These are phyloP conservation scores for Aquilaria yunnanensis DNA, from an alignment of 345 rosid genomes.

Conservation along the genomic window DNA sequence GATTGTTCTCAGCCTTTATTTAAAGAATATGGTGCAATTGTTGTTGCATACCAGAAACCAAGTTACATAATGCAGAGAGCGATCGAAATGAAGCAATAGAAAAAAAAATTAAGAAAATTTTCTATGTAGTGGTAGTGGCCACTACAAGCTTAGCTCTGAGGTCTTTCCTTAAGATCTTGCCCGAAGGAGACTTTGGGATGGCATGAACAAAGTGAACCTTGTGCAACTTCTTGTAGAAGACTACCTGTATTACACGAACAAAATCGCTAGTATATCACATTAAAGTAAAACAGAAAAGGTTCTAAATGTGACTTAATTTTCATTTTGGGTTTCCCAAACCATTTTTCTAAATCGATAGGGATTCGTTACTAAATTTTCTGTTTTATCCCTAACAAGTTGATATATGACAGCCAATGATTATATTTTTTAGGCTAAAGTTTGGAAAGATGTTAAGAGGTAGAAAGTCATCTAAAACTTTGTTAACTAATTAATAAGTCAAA, in stretches of 20 bases:
- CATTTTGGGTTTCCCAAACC: too few species aligned
- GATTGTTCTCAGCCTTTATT: too few species aligned
- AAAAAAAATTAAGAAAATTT: neutral
- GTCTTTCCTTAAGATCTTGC: constrained; percentile 83
- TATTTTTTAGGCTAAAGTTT: neutral
- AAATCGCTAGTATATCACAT: too few species aligned
- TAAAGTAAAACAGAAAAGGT: neutral
- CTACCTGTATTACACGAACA: constrained; percentile 37
- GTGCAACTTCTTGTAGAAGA: constrained; percentile 81
- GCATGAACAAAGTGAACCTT: constrained; percentile 68
- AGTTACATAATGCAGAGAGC: too few species aligned
- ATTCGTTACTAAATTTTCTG: neutral
- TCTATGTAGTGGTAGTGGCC: constrained; percentile 15
- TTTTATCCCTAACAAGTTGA: neutral
- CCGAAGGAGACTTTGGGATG: constrained; percentile 86
- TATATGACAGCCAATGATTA: neutral
- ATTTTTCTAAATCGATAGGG: too few species aligned
- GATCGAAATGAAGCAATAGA: neutral
- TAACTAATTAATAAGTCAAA: too few species aligned
- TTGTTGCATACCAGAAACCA: too few species aligned
- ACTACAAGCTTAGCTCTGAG: constrained; percentile 57
- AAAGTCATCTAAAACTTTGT: neutral
- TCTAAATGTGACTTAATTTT: too few species aligned
- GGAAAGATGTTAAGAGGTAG: neutral
- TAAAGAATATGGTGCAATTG: too few species aligned